A percentile compares a stretch with the other conserved stretches of the same genome.
Conservation (phyloP, 805 yeast species). For the Saccharomycopsis babjevae region DNA sequence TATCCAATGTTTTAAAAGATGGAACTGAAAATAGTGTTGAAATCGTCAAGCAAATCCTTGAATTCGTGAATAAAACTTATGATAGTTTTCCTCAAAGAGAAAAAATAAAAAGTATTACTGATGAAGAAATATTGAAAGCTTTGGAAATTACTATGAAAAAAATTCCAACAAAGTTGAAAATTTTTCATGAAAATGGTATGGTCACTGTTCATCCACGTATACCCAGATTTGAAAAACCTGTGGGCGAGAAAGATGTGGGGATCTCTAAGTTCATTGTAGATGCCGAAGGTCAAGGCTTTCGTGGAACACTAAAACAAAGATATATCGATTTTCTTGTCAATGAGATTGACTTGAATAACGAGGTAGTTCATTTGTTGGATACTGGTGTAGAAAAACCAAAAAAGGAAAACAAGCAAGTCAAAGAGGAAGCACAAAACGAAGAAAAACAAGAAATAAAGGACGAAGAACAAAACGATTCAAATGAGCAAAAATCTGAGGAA, state of each 20-base stretch:
- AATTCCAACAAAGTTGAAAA: constrained; percentile 40
- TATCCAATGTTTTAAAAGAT: constrained; percentile 25
- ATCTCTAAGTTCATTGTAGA: constrained; percentile 59
- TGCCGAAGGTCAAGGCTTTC: constrained; percentile 48
- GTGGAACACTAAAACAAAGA: constrained; percentile 75
- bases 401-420: constrained; percentile 29
- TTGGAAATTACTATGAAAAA: constrained; percentile 43
- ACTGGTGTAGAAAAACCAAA: constrained; percentile 50
- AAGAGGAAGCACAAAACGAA: constrained; percentile 21
- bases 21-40: constrained; percentile 38
- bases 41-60: constrained; percentile 26
- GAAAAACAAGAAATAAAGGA: constrained; percentile 18
- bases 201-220: neutral
- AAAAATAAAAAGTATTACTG: constrained; percentile 19
- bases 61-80: constrained; percentile 24
- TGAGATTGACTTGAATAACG: constrained; percentile 62
- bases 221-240: constrained; percentile 4
- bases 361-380: constrained; percentile 67
- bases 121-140: constrained; percentile 34
- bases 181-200: constrained; percentile 17
- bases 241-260: constrained; percentile 50
- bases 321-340: constrained; percentile 91
- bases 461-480: constrained; percentile 8
- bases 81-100: constrained; percentile 29
- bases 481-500: neutral